phyloP scores from a whole-genome alignment of 2,329 filamentous ascomycete species.

The Colletotrichum euphorbiae region DNA sequence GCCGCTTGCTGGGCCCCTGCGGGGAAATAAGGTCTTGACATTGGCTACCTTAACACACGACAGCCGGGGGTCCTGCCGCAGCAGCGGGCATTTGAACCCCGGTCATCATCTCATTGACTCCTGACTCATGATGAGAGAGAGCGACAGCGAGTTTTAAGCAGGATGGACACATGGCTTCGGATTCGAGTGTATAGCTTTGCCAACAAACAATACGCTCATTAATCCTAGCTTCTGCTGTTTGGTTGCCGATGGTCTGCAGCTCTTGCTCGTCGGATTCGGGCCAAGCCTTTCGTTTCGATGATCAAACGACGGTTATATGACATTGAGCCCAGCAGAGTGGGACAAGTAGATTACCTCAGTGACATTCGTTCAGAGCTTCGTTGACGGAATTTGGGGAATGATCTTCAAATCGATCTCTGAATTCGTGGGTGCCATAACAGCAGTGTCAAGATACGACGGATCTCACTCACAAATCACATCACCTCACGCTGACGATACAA shows the following conservation, averaged over 20 bases:
- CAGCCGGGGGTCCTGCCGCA: background rate
- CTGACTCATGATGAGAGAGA: background rate
- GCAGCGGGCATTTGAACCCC: conserved; percentile 14
- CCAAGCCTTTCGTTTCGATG: background rate
- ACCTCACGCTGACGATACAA: too few relatives aligned
- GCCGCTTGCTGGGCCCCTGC: conserved; percentile 6
- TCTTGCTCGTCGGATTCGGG: background rate
- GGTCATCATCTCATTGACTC: background rate
- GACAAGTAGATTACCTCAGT: background rate
- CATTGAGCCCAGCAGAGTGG: background rate
- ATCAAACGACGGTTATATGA: conserved; percentile 13
- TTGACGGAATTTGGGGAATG: background rate
- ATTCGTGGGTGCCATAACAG: too few relatives aligned
- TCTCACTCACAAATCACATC: too few relatives aligned
- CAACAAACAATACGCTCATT: too few relatives aligned
- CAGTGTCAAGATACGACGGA: too few relatives aligned
- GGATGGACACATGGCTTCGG: too few relatives aligned
- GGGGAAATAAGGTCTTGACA: too few relatives aligned
- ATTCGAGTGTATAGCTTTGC: too few relatives aligned
- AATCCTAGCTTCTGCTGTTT: background rate
- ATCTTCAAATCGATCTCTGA: background rate
- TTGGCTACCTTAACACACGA: too few relatives aligned
- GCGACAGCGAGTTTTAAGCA: conserved; percentile 1
- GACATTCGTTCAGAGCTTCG: background rate
- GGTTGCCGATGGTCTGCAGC: background rate